Percentiles rank a stretch among this genome's conserved stretches.
phyloP scores from a whole-genome alignment of 164 flowering plant genomes.

The Paratinospora sagittata region DNA sequence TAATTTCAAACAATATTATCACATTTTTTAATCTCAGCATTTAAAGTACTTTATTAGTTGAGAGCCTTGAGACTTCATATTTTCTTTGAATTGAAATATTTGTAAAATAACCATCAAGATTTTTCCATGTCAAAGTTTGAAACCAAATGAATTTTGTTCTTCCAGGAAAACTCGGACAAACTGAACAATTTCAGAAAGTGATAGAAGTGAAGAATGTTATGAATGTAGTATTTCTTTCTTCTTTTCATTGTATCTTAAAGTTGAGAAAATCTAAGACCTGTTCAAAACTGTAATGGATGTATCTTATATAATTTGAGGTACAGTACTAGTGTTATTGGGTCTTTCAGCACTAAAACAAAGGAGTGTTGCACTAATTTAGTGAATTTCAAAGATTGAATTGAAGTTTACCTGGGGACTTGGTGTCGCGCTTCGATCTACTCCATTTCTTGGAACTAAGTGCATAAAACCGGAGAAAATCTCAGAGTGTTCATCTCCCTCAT shows the following conservation, averaged over 20 bases:
- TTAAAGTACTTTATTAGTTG: too few species aligned
- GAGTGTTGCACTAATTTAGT: neutral
- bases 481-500: slow-evolving; percentile 22
- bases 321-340: neutral
- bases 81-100: too few species aligned
- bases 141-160: neutral
- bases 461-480: slow-evolving; percentile 57
- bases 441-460: slow-evolving; percentile 33
- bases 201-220: neutral
- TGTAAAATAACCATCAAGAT: too few species aligned
- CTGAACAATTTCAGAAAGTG: neutral
- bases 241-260: neutral
- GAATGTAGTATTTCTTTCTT: neutral
- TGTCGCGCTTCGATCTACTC: slow-evolving; percentile 33
- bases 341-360: neutral
- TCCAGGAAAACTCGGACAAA: neutral
- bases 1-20: too few species aligned
- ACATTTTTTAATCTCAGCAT: too few species aligned
- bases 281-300: neutral
- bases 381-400: neutral
- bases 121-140: too few species aligned
- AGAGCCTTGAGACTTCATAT: too few species aligned
- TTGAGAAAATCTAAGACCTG: neutral
- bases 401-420: slow-evolving; percentile 68
- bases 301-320: neutral